These are phyloP conservation scores for Leccinum obscurum DNA, from an alignment of 768 basidiomycete species.

Conservation along the genomic window DNA sequence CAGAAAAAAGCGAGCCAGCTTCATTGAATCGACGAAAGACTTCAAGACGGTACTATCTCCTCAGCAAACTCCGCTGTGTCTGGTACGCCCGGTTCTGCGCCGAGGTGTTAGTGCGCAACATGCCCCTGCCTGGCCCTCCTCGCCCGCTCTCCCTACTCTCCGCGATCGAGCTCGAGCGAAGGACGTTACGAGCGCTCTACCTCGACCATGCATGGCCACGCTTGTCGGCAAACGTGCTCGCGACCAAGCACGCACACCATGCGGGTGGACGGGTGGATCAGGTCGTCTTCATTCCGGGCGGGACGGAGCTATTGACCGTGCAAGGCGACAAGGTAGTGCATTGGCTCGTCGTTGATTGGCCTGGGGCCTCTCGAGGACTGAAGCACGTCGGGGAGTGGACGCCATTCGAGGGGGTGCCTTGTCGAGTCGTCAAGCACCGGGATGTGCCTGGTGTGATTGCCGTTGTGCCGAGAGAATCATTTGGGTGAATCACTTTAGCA, in stretches of 20 bases:
- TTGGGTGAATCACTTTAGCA: background rate
- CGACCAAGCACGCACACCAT: conserved; percentile 1
- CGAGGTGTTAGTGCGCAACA: conserved; percentile 22
- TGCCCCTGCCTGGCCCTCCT: conserved; percentile 23
- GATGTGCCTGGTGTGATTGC: conserved; percentile 21
- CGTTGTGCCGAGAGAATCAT: conserved; percentile 18
- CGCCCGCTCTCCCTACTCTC: conserved; percentile 15
- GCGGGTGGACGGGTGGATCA: conserved; percentile 20
- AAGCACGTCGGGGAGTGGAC: conserved; percentile 24
- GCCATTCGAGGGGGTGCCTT: conserved; percentile 14
- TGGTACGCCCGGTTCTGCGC: conserved; percentile 25
- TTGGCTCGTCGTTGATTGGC: conserved; percentile 22
- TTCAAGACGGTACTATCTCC: conserved; percentile 28
- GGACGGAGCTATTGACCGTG: conserved; percentile 29
- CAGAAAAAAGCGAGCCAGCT: background rate
- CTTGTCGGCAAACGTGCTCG: conserved; percentile 14
- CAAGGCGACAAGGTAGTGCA: conserved; percentile 26
- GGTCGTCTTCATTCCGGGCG: conserved; percentile 28
- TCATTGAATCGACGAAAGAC: conserved; percentile 16
- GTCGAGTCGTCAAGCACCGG: conserved; percentile 24
- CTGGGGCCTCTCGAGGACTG: conserved; percentile 15
- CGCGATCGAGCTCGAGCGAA: conserved; percentile 27
- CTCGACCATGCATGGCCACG: conserved; percentile 27
- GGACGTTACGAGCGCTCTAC: conserved; percentile 28
- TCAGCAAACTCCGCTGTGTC: conserved; percentile 26